These are phyloP conservation scores for Trichoderma simmonsii DNA, from an alignment of 2,329 filamentous ascomycete species.

Conservation along the genomic window DNA sequence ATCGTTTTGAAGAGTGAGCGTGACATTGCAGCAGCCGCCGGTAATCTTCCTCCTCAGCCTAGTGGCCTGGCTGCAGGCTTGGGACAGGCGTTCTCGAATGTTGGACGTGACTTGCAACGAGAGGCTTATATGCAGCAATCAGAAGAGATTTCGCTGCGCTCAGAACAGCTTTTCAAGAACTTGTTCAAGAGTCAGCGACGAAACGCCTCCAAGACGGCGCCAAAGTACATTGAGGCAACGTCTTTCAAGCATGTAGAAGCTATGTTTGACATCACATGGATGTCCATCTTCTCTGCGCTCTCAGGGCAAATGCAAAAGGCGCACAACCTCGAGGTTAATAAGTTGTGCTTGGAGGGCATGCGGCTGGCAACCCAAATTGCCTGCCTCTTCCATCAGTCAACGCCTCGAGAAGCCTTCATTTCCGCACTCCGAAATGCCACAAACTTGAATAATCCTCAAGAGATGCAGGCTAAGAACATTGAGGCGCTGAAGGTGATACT, in stretches of 20 bases:
- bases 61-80: conserved; percentile 76
- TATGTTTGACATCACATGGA: conserved; percentile 99
- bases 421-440: conserved; percentile 90
- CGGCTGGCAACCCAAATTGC: conserved; percentile 90
- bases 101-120: conserved; percentile 84
- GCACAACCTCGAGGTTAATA: conserved; percentile 88
- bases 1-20: conserved; percentile 93
- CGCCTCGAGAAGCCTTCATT: conserved; percentile 92
- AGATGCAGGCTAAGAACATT: conserved; percentile 94
- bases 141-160: conserved; percentile 76
- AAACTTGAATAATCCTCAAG: conserved; percentile 90
- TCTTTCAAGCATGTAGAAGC: conserved; percentile 93
- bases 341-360: conserved; percentile 90
- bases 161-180: conserved; percentile 86
- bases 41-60: conserved; percentile 56
- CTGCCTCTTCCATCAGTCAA: conserved; percentile 88
- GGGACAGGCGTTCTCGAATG: conserved; percentile 85
- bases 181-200: conserved; percentile 85
- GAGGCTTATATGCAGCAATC: conserved; percentile 95
- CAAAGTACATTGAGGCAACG: conserved; percentile 85
- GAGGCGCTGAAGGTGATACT: conserved; percentile 89
- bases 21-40: conserved; percentile 79
- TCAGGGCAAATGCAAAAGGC: conserved; percentile 92
- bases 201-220: conserved; percentile 65
- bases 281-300: conserved; percentile 94